Evolutionary conservation across 805 yeast species (phyloP), one percentile per base, ranked within the genome.

Genomic region (Dipodascus geniculatus): DNA sequence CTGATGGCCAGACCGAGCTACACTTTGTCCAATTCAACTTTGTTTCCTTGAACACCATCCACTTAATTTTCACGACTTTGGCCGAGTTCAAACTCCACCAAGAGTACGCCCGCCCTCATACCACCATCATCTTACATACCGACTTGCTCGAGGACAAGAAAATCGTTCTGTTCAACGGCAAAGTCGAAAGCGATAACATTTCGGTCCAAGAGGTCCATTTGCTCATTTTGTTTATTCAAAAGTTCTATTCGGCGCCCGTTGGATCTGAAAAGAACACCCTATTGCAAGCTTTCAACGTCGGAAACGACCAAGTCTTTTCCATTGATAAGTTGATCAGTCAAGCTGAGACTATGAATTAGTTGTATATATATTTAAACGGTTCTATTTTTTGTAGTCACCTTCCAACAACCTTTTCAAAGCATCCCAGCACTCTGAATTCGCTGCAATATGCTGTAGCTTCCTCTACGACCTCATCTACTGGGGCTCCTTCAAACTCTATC

Each of bases 11-110:
- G 2, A 60, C 68, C 6, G 99, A 93, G 69, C 76, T 93, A 70
- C 97, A 93, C 65, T 88, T 85, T 66, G 80, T 90, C 22, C 98
- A 93, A 70, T 93, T 99, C 99, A 75, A 81, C 19, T 87, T 88
- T 66, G 90, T 85, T 14, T 96, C 91, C 0, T 83, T 86, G 16
- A 61, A 80, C 47, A 90, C 97, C 1, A 74, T 87, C 1, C 96
- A 93, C 70, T 87, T 95, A 65, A 77, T 93, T 77, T 74, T 93
- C 61, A 93, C 99, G 1, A 82, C 96, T 0, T 75, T 93, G 58
- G 90, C 93, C 1, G 98, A 93, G 69, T 93, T 81, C 69, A 89
- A 91, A 67, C 75, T 89, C 24, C 96, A 91, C 64, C 80, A 79
- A 54, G 97, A 91, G 65, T 93, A 75, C 68, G 96, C 99, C 8